phyloP scores from a whole-genome alignment of 163 green algal genomes.

The Chlamydomonas reinhardtii region DNA sequence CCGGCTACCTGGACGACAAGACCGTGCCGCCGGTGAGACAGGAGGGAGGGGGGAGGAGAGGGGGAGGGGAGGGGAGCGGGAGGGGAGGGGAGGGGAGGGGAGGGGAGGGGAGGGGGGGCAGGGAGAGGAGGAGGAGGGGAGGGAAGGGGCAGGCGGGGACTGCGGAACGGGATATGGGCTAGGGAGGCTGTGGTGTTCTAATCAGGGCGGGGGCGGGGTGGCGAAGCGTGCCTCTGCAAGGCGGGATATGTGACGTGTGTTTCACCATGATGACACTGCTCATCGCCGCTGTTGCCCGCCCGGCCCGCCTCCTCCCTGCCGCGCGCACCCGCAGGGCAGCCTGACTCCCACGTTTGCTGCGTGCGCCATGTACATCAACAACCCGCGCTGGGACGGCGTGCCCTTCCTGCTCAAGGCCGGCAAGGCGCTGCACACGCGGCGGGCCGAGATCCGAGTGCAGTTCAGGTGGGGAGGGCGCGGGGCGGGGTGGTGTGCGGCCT shows the following conservation, averaged over 20 bases:
- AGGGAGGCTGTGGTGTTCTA: no score
- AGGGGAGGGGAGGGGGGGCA: no score
- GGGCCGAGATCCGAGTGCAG: slow-evolving; percentile 95
- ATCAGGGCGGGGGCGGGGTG: no score
- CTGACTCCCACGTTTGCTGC: slow-evolving; percentile 95
- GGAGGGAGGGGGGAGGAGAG: not conserved
- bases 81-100: no score
- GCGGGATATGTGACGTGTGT: no score
- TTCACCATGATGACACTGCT: no score
- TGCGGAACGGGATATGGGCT: no score
- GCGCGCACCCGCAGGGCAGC: slow-evolving; percentile 57
- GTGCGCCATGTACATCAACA: slow-evolving; percentile 95
- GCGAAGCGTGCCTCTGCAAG: no score
- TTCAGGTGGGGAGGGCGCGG: slow-evolving; percentile 57
- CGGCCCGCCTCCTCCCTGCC: no score
- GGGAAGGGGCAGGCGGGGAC: no score
- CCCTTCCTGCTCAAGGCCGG: slow-evolving; percentile 98
- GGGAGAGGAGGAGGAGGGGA: no score
- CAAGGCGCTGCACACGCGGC: slow-evolving; percentile 92
- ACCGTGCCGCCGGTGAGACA: slow-evolving; percentile 86
- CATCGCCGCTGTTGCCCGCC: no score
- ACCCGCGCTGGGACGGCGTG: slow-evolving; percentile 97
- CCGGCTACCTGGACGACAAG: slow-evolving; percentile 96
- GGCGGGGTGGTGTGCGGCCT: not conserved
- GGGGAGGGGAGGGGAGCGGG: not conserved